Base-by-base conservation (phyloP, 2,329 filamentous ascomycete genomes). In the Claviceps quebecensis region DNA sequence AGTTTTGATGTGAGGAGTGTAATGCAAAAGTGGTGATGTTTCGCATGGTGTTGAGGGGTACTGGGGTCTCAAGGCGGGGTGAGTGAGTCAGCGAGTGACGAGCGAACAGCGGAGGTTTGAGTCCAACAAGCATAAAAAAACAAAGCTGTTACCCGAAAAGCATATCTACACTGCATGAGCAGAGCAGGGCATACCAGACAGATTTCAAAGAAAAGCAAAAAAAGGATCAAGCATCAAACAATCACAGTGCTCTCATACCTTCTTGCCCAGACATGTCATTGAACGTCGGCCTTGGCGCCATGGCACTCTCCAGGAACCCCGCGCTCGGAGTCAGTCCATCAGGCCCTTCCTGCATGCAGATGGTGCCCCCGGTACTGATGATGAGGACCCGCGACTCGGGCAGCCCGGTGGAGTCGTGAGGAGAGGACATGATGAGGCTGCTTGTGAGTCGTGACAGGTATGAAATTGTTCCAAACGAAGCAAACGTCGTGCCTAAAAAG, bases 291-390 rank as follows among this genome's bases (percentile, higher is more conserved):
- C 87, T 76, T 8, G 86, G 86, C 4, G 85, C 84, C 73, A 96
- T 84, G 60, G 87, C 88, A 57, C 81, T 81, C 60, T 93, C 79
- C 45, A 95, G 73, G 64, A 96, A 95, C 3, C 86, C 84, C 59
- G 80, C 73, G 52, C 86, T 85, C 5, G 90, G 90, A 38, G 93
- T 76, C 50, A 95, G 80, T 1, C 90, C 90, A 57, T 88, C 80
- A 8, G 78, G 76, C 9, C 87, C 88, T 51, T 82, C 83, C 63
- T 84, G 81, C 90, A 96, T 95, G 69, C 88, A 95, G 61, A 95
- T 95, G 6, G 85, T 89, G 45, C 85, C 86, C 54, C 87, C 89
- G 13, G 90, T 95, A 72, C 94, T 91, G 67, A 95, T 87, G 61
- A 95, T 85, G 57, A 96, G 74, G 13, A 96, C 86, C 53, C 86